These are phyloP conservation scores for Diaporthe sp. DNA, from an alignment of 2,329 filamentous ascomycete genomes.

Conservation along the genomic window DNA sequence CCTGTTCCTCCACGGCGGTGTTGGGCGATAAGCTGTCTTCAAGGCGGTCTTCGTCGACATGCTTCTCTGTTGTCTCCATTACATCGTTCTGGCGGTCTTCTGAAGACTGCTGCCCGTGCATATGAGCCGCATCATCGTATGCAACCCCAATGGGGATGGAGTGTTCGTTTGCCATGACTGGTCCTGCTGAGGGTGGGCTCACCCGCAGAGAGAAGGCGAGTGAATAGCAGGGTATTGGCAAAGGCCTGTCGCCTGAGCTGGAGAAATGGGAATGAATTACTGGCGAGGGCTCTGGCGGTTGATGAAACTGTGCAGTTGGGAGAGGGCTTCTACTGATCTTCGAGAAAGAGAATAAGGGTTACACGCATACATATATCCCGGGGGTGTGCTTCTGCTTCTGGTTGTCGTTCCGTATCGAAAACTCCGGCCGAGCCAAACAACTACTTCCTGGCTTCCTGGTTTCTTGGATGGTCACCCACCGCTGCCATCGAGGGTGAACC, in stretches of 20 bases:
- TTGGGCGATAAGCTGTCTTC: slow-evolving; percentile 27
- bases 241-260: not conserved
- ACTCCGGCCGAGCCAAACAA: slow-evolving; percentile 23
- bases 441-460: slow-evolving; percentile 4
- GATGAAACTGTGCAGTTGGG: not conserved
- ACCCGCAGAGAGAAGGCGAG: not conserved
- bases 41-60: slow-evolving; percentile 19
- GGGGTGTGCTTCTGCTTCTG: slow-evolving; percentile 9
- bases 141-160: slow-evolving; percentile 23
- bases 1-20: slow-evolving; percentile 24
- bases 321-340: not conserved
- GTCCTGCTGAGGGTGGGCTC: not conserved
- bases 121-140: slow-evolving; percentile 17
- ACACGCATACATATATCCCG: slow-evolving; percentile 23
- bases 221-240: not conserved
- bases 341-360: slow-evolving; percentile 5
- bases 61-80: slow-evolving; percentile 13
- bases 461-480: not conserved
- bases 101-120: not conserved
- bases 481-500: slow-evolving; percentile 18
- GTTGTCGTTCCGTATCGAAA: not conserved
- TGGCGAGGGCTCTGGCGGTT: not conserved
- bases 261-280: not conserved
- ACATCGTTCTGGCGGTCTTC: slow-evolving; percentile 23
- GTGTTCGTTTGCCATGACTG: slow-evolving; percentile 27